A percentile compares a stretch with the other conserved stretches of the same genome.
Evolutionary conservation across 306 rosid genomes (phyloP).

Genomic region (Cicer arietinum): DNA sequence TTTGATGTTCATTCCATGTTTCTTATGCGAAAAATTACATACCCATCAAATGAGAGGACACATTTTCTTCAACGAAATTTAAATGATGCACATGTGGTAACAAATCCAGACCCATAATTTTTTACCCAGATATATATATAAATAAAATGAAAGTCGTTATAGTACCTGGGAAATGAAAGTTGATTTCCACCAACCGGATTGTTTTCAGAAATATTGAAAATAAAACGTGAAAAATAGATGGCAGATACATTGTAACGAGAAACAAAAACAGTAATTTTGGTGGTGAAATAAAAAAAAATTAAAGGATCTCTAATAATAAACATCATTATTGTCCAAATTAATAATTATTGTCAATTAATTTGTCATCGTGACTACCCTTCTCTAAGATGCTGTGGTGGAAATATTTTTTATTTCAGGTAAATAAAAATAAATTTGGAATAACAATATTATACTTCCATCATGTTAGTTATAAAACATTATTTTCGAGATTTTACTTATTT

Average conservation of each 20-base stretch:
- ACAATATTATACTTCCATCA: too few relatives aligned
- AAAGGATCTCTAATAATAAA: constrained; percentile 24
- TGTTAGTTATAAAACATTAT: too few relatives aligned
- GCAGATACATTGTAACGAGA: not conserved
- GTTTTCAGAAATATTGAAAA: constrained; percentile 39
- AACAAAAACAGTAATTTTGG: not conserved
- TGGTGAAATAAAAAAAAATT: not conserved
- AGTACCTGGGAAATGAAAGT: constrained; percentile 51
- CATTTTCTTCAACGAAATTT: constrained; percentile 15
- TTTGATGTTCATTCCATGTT: not conserved
- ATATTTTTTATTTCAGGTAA: too few relatives aligned
- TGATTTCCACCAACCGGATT: constrained; percentile 38
- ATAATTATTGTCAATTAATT: too few relatives aligned
- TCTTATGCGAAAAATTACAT: not conserved
- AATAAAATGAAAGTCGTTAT: not conserved
- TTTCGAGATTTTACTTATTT: too few relatives aligned
- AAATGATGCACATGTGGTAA: constrained; percentile 37
- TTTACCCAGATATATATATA: not conserved
- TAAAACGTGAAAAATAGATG: constrained; percentile 1
- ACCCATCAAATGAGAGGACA: not conserved
- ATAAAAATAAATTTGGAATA: too few relatives aligned
- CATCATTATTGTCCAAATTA: not conserved
- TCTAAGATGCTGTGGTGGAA: too few relatives aligned
- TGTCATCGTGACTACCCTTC: too few relatives aligned
- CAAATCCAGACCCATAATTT: not conserved